Base-by-base conservation (phyloP, 257 asterid genomes). In the Coffea eugenioides region DNA sequence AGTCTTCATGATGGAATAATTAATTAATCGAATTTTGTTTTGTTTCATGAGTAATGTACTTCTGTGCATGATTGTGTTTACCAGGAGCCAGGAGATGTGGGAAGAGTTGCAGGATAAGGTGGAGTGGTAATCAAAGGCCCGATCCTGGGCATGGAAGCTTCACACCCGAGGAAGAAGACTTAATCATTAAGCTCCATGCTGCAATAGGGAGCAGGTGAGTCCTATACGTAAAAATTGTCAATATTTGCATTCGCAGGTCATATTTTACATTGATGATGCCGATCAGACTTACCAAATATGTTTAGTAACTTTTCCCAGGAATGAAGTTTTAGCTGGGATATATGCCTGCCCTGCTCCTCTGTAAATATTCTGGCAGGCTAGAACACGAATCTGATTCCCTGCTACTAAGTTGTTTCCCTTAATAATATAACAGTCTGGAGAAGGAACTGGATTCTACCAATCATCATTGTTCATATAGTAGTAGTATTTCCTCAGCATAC, bases 151-250 rank as follows among this genome's bases (percentile, higher is more conserved):
- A 86, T 4, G 90, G 80, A 61, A 95, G 79, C 79, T 95, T 95
- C 87, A 87, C 95, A 16, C 89, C 91, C 18, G 94, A 95, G 65
- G 98, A 94, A 75, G 98, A 92, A 87, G 98, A 93, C 45, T 79
- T 95, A 80, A 91, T 95, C 36, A 90, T 95, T 76, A 96, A 92
- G 80, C 93, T 95, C 45, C 99, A 95, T 86, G 84, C 98, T 65
- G 87, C 95, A 3, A 87, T 95, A 8, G 99, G 99, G 7, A 93
- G 97, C 94, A 92, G 98, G 98, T 94, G 8, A 62, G 59, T 23
- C 45, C 41, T 56, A 2, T 16, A 16, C 36, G 13, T 6, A 6
- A 18, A 4, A 8, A 10, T 64, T 64, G 6, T 10, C 15, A 25
- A 10, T 64, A 2, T 2, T 64, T 64, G 12, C 10, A 3, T 25